Conservation (phyloP, 2,329 filamentous ascomycete species). For the Boeremia exigua region DNA sequence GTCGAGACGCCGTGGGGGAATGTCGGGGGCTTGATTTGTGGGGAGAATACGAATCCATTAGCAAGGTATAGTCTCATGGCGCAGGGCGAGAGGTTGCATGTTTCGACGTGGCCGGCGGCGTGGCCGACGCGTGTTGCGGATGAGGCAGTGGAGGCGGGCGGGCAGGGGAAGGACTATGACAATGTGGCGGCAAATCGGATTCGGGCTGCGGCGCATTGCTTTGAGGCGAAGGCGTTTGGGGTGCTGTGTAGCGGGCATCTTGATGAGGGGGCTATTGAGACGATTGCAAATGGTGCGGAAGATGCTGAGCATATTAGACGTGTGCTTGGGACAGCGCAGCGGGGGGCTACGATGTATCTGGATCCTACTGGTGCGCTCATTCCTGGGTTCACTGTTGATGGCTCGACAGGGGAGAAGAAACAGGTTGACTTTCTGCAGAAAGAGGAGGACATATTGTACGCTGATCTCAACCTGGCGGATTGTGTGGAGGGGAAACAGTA, state of each 20-base stretch:
- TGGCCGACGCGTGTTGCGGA: constrained; percentile 57
- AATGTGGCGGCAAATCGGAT: constrained; percentile 61
- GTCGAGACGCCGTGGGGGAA: constrained; percentile 55
- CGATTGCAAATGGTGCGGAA: constrained; percentile 37
- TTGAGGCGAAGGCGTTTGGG: constrained; percentile 65
- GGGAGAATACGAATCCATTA: constrained; percentile 65
- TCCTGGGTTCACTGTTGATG: constrained; percentile 48
- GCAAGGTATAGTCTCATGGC: constrained; percentile 61
- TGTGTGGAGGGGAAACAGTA: constrained; percentile 64
- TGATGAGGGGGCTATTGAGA: constrained; percentile 49
- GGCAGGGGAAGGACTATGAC: constrained; percentile 54
- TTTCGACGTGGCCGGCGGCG: constrained; percentile 62
- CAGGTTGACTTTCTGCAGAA: constrained; percentile 50
- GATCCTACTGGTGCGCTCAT: constrained; percentile 57
- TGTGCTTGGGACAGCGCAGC: constrained; percentile 48
- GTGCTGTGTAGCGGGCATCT: constrained; percentile 57
- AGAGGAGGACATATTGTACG: constrained; percentile 59
- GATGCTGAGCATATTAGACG: constrained; percentile 36
- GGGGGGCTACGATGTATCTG: constrained; percentile 58
- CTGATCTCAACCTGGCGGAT: constrained; percentile 57
- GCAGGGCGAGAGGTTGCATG: constrained; percentile 62
- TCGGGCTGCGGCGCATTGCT: constrained; percentile 62
- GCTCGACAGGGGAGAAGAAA: constrained; percentile 22
- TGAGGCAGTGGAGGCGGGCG: constrained; percentile 2
- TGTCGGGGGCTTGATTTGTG: constrained; percentile 61